These are phyloP conservation scores for Huntiella omanensis DNA, from an alignment of 2,329 filamentous ascomycete species.

Conservation along the genomic window DNA sequence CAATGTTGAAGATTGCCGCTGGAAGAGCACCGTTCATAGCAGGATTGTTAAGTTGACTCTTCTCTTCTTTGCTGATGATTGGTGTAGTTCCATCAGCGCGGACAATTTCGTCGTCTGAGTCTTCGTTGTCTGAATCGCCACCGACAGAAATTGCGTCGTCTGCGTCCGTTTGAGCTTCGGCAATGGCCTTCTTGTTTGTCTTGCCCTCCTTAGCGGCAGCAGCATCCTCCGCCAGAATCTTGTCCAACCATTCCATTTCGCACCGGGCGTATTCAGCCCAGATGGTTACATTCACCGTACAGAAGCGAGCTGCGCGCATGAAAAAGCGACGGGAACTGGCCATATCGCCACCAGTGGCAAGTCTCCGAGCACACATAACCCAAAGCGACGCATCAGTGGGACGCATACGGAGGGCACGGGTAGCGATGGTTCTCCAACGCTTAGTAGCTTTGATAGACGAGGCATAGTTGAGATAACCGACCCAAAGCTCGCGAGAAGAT, in stretches of 20 bases:
- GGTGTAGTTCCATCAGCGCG: slow-evolving; percentile 25
- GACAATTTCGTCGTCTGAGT: slow-evolving; percentile 23
- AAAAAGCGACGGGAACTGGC: slow-evolving; percentile 67
- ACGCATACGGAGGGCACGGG: slow-evolving; percentile 61
- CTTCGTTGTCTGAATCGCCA: slow-evolving; percentile 24
- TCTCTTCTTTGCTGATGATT: slow-evolving; percentile 28
- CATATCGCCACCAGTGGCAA: slow-evolving; percentile 74
- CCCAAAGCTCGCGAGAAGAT: slow-evolving; percentile 66
- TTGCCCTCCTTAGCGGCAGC: slow-evolving; percentile 50
- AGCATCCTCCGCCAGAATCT: slow-evolving; percentile 28
- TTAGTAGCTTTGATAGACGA: slow-evolving; percentile 47
- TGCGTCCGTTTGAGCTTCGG: slow-evolving; percentile 29
- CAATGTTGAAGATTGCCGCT: slow-evolving; percentile 74
- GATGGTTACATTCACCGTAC: slow-evolving; percentile 50
- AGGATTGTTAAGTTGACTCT: slow-evolving; percentile 48
- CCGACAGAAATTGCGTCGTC: slow-evolving; percentile 26
- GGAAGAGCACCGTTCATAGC: slow-evolving; percentile 87
- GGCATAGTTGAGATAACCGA: slow-evolving; percentile 73
- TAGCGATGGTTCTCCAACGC: slow-evolving; percentile 45
- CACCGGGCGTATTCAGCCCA: slow-evolving; percentile 84
- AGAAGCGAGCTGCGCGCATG: slow-evolving; percentile 79
- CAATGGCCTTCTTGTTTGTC: slow-evolving; percentile 29
- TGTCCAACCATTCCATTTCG: slow-evolving; percentile 81
- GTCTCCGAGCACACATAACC: slow-evolving; percentile 63
- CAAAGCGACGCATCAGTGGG: slow-evolving; percentile 69